Evolutionary conservation across 2,329 filamentous ascomycete genomes (phyloP).

Genomic region (Sordariomycetes sp.): DNA sequence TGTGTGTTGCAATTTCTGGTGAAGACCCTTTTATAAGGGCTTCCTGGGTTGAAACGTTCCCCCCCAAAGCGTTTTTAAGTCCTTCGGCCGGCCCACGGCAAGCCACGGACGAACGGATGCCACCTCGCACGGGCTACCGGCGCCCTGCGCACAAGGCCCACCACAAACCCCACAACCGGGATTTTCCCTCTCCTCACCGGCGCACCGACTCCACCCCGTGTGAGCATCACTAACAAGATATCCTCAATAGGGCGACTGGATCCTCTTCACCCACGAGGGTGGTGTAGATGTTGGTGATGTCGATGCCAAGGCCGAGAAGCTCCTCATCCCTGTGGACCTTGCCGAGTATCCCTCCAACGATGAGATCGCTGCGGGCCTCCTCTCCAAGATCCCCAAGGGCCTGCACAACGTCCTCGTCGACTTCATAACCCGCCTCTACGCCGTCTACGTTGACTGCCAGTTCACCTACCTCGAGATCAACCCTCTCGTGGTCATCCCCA

Average conservation of each 20-base stretch:
- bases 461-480: constrained; percentile 99
- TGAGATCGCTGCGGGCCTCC: constrained; percentile 69
- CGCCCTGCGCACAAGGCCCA: background rate
- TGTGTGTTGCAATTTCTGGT: constrained; percentile 8
- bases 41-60: background rate
- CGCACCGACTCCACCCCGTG: background rate
- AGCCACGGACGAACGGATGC: constrained; percentile 21
- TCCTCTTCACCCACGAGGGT: constrained; percentile 98
- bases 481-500: constrained; percentile 94
- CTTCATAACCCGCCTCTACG: constrained; percentile 97
- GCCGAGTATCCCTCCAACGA: constrained; percentile 91
- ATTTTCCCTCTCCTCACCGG: background rate
- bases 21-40: constrained; percentile 8
- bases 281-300: constrained; percentile 99
- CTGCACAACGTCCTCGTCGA: constrained; percentile 97
- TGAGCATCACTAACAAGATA: constrained; percentile 15
- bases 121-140: background rate
- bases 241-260: constrained; percentile 79
- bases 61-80: background rate
- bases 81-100: constrained; percentile 1
- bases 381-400: constrained; percentile 89
- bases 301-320: constrained; percentile 96
- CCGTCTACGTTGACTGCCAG: constrained; percentile 68
- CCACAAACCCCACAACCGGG: background rate
- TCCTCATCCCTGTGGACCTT: constrained; percentile 92